A percentile compares a stretch with the other conserved stretches of the same genome.
phyloP scores from a whole-genome alignment of 768 basidiomycete species.

The Cystofilobasidium bisporidii region DNA sequence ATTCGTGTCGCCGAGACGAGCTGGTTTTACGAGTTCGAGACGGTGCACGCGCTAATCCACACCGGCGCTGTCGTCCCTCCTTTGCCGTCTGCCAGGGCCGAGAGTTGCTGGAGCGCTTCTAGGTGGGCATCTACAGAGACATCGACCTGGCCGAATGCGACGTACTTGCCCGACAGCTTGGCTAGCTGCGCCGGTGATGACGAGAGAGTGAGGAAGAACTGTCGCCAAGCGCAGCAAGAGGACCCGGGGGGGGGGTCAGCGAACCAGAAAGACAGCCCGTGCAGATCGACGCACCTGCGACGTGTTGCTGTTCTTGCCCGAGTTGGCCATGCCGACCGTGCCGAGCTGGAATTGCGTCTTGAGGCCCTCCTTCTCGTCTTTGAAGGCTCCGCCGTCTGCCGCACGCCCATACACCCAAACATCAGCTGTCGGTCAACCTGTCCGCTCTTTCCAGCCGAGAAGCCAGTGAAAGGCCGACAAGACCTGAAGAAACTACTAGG shows the following conservation, averaged over 20 bases:
- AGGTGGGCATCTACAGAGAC: slow-evolving; percentile 31
- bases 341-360: slow-evolving; percentile 43
- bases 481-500: too few species aligned
- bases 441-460: too few species aligned
- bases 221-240: too few species aligned
- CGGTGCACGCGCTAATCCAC: slow-evolving; percentile 41
- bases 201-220: slow-evolving; percentile 49
- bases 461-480: too few species aligned
- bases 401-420: too few species aligned
- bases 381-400: slow-evolving; percentile 47
- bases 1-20: too few species aligned
- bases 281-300: slow-evolving; percentile 28
- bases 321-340: slow-evolving; percentile 50
- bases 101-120: slow-evolving; percentile 41
- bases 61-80: slow-evolving; percentile 40
- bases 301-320: slow-evolving; percentile 44
- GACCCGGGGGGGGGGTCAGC: too few species aligned
- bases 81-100: slow-evolving; percentile 40
- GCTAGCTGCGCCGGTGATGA: slow-evolving; percentile 43
- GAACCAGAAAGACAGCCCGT: slow-evolving; percentile 29
- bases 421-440: too few species aligned
- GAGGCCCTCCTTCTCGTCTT: slow-evolving; percentile 49
- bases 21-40: too few species aligned
- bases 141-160: slow-evolving; percentile 44
- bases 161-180: slow-evolving; percentile 49